phyloP scores from a whole-genome alignment of 257 asterid genomes.

The Fraxinus pennsylvanica region DNA sequence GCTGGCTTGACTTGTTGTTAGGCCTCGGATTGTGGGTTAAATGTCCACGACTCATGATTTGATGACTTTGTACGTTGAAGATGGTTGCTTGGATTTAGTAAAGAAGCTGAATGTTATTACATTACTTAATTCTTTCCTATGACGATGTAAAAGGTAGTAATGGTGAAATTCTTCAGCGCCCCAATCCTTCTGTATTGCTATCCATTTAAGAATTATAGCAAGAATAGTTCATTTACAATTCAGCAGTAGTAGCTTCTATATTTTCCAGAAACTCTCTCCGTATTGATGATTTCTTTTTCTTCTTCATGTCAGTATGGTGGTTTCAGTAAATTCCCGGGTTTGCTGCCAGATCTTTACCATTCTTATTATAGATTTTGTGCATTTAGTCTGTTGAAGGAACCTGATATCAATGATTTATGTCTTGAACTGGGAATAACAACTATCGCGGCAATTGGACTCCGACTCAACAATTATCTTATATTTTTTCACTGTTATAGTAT shows the following conservation, averaged over 20 bases:
- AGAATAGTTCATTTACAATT: not conserved
- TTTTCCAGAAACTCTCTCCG: not conserved
- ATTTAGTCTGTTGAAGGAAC: constrained; percentile 78
- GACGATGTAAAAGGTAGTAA: not conserved
- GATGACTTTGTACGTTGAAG: not conserved
- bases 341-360: constrained; percentile 89
- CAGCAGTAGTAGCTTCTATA: not conserved
- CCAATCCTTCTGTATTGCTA: not conserved
- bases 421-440: constrained; percentile 71
- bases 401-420: constrained; percentile 50
- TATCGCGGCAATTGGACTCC: constrained; percentile 48
- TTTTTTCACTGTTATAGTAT: not conserved
- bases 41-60: not conserved
- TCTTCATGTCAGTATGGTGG: constrained; percentile 76
- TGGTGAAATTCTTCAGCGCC: not conserved
- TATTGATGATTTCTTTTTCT: constrained; percentile 18
- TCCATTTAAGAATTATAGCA: not conserved
- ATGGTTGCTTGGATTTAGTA: not conserved
- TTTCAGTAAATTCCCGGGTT: constrained; percentile 77
- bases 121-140: not conserved
- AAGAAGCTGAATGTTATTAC: not conserved
- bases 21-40: not conserved
- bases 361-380: constrained; percentile 82
- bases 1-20: not conserved
- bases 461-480: constrained; percentile 14